Base-by-base conservation (phyloP, 2,329 filamentous ascomycete species). In the Botryotinia convoluta region DNA sequence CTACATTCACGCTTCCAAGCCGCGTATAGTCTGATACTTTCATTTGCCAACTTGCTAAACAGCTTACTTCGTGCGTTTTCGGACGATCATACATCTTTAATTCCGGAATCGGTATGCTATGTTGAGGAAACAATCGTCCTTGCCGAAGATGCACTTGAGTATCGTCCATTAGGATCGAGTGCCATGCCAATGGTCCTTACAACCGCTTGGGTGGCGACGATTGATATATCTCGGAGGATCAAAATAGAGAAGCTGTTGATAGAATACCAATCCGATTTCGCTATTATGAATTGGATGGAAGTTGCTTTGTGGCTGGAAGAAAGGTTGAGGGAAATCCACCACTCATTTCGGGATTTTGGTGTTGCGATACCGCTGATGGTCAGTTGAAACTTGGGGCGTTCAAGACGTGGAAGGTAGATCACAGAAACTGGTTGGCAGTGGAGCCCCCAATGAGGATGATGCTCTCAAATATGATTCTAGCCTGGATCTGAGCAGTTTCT, bases 271-370 rank as follows among this genome's bases (percentile, higher is more conserved):
- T 67, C 64, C 3, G 64, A 67, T 67, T 67, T 67, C 18, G 4
- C 32, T 1, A 67, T 54, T 54, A 54, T 67, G 22, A 39, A 67
- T 67, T 67, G 64, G 64, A 39, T 67, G 64, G 64, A 54, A 20
- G 45, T 67, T 9, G 64, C 45, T 20, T 9, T 29, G 16, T 67
- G 64, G 64, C 16, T 67, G 9, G 64, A 67, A 39, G 35, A 48
- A 4, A 67, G 32, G 12, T n/a, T 54, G 22, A 7, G 22, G 6
- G n/a, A 37, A 39, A 35, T 67, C 2, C 26, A 39, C 1, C 2
- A 10, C 18, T 26, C 22, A 39, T 4, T 29, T 3, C 18, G 14
- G 26, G 35, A 8, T 12, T 39, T 29, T 20, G 32, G 9, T n/a
- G 63, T 7, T n/a, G n/a, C 26, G 12, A 1, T 32, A 4, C 22